Evolutionary conservation across 352 stramenopile species (phyloP), one percentile per base, ranked within the genome.

Genomic region (Aphanomyces invadans): DNA sequence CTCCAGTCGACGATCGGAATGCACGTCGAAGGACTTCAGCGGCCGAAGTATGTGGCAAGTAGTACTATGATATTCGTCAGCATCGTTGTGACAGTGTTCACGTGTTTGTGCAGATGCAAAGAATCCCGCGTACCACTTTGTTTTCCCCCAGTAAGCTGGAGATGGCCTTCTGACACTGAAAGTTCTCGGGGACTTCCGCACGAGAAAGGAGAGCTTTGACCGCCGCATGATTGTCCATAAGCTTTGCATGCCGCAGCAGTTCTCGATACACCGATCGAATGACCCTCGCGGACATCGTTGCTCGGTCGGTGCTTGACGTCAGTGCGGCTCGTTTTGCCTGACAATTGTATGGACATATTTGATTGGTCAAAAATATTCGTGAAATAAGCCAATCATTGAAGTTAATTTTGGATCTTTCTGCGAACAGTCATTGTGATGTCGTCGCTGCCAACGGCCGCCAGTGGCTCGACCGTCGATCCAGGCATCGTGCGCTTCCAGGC

Each of bases 191-290:
- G 4, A 67, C 42, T 46, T 67, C 60, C 33, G 81, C 85, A 10
- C 74, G 78, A 33, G 82, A 87, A 0, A 94, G 44, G 17, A 90
- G 70, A 31, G 83, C 78, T 11, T 83, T 83, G 26, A 92, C 69
- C 11, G 79, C 71, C 33, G 71, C 72, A 46, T 85, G 74, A 31
- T 75, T 68, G 73, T 94, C 83, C 49, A 91, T 74, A 39, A 78
- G 66, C 60, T 74, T 75, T 36, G 81, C 80, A 17, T 67, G 70
- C 32, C 64, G 48, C 45, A 92, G 70, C 65, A 94, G 65, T 29
- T 94, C 85, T 10, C 83, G 80, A 69, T 92, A 94, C 42, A 91
- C 49, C 29, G 49, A n/a, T 57, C 49, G 49, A 28, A 33, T 26
- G 29, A 57, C 49, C 1, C 4, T n/a, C 49, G 49, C 1, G 21